phyloP scores from a whole-genome alignment of 257 asterid genomes.

The Solanum stenotomum region DNA sequence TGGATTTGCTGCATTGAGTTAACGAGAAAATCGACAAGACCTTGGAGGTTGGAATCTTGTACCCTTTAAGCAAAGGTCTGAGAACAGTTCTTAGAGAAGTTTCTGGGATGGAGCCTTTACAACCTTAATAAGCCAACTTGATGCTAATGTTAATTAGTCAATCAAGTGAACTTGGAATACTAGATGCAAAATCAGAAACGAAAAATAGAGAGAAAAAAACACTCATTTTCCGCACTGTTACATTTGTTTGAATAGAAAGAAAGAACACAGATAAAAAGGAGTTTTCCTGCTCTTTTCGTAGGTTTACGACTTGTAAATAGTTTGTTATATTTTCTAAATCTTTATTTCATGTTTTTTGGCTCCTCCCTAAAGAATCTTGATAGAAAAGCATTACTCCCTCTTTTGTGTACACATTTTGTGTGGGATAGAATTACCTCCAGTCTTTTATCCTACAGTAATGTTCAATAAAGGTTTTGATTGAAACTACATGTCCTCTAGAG shows the following conservation, averaged over 20 bases:
- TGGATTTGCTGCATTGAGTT: constrained; percentile 4
- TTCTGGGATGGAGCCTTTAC: background rate
- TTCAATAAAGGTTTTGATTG: background rate
- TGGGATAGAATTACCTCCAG: background rate
- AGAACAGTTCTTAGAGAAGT: background rate
- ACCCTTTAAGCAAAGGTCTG: background rate
- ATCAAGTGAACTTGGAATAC: background rate
- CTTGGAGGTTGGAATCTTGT: background rate
- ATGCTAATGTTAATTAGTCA: background rate
- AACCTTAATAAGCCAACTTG: background rate
- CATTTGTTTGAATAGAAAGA: background rate
- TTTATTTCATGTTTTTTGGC: background rate
- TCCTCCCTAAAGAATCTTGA: background rate
- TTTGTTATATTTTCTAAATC: background rate
- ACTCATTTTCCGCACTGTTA: background rate
- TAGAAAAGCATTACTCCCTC: background rate
- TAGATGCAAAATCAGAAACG: background rate
- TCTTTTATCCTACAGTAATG: background rate
- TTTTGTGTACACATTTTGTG: background rate
- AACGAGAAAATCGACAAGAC: background rate
- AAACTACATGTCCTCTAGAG: background rate
- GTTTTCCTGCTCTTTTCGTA: background rate
- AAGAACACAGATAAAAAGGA: background rate
- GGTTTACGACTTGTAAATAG: background rate
- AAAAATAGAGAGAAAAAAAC: background rate